These are phyloP conservation scores for Zelopaecilomyces penicillatus DNA, from an alignment of 2,329 filamentous ascomycete species.

Conservation along the genomic window DNA sequence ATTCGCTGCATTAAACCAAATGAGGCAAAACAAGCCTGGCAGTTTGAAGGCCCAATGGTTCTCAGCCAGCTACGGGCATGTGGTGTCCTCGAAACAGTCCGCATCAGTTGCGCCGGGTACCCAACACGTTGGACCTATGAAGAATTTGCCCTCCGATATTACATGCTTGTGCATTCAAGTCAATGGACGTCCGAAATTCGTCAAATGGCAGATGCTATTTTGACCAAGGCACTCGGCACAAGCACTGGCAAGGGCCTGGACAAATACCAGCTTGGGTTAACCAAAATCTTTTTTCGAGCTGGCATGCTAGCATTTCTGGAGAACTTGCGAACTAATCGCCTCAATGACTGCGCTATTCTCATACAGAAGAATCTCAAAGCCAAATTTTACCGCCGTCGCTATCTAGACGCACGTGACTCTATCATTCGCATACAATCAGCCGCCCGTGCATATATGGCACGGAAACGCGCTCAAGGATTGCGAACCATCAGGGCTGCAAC, in stretches of 20 bases:
- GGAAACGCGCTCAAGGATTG: conserved; percentile 69
- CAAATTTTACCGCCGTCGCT: conserved; percentile 90
- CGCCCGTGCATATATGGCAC: conserved; percentile 67
- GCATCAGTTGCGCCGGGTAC: conserved; percentile 95
- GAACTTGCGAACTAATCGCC: conserved; percentile 78
- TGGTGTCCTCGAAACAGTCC: conserved; percentile 95
- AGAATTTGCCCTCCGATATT: conserved; percentile 94
- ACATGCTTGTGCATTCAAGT: conserved; percentile 87
- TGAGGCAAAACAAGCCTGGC: conserved; percentile 93
- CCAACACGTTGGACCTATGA: conserved; percentile 98
- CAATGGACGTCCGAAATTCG: conserved; percentile 92
- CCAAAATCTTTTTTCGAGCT: conserved; percentile 98
- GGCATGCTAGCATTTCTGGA: conserved; percentile 98
- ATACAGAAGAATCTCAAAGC: conserved; percentile 97
- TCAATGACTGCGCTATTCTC: conserved; percentile 92
- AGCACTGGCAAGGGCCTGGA: conserved; percentile 67
- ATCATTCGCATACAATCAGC: conserved; percentile 75
- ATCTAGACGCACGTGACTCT: conserved; percentile 75
- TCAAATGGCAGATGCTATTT: conserved; percentile 86
- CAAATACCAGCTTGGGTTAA: conserved; percentile 95
- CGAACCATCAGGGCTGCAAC: conserved; percentile 81
- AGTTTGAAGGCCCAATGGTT: conserved; percentile 98
- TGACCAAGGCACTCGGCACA: conserved; percentile 78
- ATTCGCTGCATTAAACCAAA: conserved; percentile 99
- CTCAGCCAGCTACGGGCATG: conserved; percentile 93